Base-by-base conservation (phyloP, 2,329 filamentous ascomycete genomes). In the Grosmannia clavigera region DNA sequence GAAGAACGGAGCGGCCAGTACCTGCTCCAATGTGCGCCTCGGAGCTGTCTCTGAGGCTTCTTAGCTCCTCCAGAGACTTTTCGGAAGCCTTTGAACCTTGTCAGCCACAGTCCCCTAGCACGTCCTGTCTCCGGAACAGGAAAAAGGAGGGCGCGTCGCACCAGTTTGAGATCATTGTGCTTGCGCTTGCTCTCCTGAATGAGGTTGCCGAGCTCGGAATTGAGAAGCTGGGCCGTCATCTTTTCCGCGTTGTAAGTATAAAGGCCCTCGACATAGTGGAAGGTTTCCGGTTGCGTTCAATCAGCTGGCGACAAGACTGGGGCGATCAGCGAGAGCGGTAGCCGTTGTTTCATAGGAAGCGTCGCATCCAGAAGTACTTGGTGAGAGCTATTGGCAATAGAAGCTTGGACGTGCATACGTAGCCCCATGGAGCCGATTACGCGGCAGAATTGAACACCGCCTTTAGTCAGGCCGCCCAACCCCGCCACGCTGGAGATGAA, bases 141-240 rank as follows among this genome's bases (percentile, higher is more conserved):
- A n/a, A n/a, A 46, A n/a, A 9, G 43, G n/a, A 9, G 0, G 43
- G 6, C 29, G n/a, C 2, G 43, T n/a, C 55, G 11, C 29, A 87
- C 88, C 80, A 88, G 88, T 76, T 88, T 85, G 58, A 99, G 79
- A 68, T 97, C 94, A 66, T 87, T 84, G 73, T 96, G 87, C 75
- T 95, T 97, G 68, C 92, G 84, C 75, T 95, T 97, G 71, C 92
- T 94, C 77, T 99, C 94, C 73, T 95, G 90, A 68, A 96, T 87
- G 71, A 96, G 83, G 75, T 90, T 95, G 69, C 87, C 83, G 72
- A 96, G 83, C 81, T 96, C 92, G 61, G 88, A 86, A 70, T 86
- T 85, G 68, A 96, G 81, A 69, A 96, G 85, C 81, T 95, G 90
- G 68, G 90, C 87, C 73, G 91, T 95, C 91, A 96, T 96, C 68